phyloP scores from a whole-genome alignment of 148 eudicot species.

The Rhododendron williamsianum region DNA sequence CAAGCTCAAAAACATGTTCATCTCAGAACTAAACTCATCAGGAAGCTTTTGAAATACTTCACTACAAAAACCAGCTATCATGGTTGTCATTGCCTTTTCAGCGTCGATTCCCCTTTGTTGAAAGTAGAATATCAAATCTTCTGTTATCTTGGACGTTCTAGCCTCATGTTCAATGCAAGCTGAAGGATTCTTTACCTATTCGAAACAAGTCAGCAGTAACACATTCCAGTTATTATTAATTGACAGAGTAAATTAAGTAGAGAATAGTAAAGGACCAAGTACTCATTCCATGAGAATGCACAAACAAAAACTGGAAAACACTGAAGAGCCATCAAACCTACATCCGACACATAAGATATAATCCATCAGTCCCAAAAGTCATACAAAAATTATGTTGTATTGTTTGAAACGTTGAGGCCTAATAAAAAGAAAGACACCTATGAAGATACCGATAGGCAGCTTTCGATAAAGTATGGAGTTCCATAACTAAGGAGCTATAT shows the following conservation, averaged over 20 bases:
- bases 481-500: not conserved
- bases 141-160: conserved; percentile 80
- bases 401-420: not conserved
- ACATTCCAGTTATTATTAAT: not conserved
- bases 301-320: not conserved
- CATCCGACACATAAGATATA: not conserved
- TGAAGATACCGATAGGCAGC: not conserved
- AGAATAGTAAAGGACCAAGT: not conserved
- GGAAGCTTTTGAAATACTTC: conserved; percentile 91
- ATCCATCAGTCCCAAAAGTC: not conserved
- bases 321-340: not conserved
- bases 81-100: conserved; percentile 78
- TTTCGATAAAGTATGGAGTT: not conserved
- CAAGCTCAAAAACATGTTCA: conserved; percentile 84
- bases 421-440: not conserved
- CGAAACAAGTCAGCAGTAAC: not conserved
- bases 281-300: not conserved
- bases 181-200: conserved; percentile 63
- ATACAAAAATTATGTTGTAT: not conserved
- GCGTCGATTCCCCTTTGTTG: conserved; percentile 79
- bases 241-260: no score
- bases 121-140: conserved; percentile 82
- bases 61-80: conserved; percentile 87
- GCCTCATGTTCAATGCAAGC: conserved; percentile 87
- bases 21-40: conserved; percentile 85